Percentiles rank a stretch among this genome's conserved stretches.
Conservation (phyloP, 2,329 filamentous ascomycete species). For the Nannizziopsis arthrosporioides region DNA sequence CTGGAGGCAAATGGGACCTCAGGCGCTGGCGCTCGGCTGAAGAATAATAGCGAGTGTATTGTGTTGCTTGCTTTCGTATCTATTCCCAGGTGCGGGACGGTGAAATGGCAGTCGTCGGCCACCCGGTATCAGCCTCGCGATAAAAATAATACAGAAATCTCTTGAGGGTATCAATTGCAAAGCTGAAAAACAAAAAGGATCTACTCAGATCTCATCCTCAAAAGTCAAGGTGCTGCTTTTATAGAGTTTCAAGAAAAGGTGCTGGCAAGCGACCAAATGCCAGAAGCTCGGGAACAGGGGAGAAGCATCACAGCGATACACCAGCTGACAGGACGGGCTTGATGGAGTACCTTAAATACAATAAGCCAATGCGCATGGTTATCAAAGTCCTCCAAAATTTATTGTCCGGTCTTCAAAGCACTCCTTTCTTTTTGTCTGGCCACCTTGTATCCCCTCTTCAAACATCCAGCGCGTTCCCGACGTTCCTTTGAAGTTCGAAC, state of each 20-base stretch:
- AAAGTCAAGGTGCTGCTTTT: not conserved
- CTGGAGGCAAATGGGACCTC: no score
- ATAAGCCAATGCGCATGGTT: not conserved
- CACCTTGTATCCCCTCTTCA: not conserved
- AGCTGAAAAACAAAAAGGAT: not conserved
- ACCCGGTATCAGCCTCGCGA: not conserved
- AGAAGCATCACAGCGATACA: slow-evolving; percentile 1
- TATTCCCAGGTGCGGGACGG: not conserved
- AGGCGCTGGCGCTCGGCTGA: no score
- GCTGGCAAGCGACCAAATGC: not conserved
- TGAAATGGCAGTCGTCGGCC: not conserved
- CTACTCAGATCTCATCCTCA: not conserved
- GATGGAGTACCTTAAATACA: slow-evolving; percentile 1
- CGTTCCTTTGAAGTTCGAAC: not conserved
- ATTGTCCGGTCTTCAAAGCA: not conserved
- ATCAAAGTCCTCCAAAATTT: not conserved
- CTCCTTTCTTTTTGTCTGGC: not conserved
- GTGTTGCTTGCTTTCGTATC: no score
- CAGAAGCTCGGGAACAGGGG: not conserved
- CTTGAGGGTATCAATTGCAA: slow-evolving; percentile 5
- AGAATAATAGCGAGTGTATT: no score
- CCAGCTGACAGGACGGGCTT: not conserved
- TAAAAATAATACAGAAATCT: not conserved
- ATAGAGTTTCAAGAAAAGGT: not conserved
- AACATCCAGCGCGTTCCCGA: not conserved